Base-by-base conservation (phyloP, 75 land plant genomes). In the Azolla pinnata region DNA sequence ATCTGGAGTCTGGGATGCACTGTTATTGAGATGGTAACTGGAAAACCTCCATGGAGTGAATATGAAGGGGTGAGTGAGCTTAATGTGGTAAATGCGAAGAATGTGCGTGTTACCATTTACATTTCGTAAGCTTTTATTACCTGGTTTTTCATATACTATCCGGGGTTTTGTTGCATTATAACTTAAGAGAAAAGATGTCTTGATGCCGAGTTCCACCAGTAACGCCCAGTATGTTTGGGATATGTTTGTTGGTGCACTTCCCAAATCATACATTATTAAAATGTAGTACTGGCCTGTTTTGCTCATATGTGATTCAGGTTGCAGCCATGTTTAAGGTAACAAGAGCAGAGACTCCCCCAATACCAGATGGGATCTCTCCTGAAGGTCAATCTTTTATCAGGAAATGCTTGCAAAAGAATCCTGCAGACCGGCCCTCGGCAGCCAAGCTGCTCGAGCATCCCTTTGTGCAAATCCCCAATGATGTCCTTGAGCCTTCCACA, bases 1-100 rank as follows among this genome's bases (percentile, higher is more conserved):
- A 86, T 89, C 38, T 89, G 96, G 96, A 89, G 96, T 56, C 71
- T 89, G 61, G 96, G 96, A 1, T 89, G 96, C 50, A 89, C 90
- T 32, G 71, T 86, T 2, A 85, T 89, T 44, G 90, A 89, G 56
- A 89, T 89, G 96, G 74, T 80, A 14, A 83, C 69, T 56, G 90
- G 90, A 2, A 82, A 75, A 59, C 87, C 89, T 53, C 90, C 90
- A 14, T 89, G 96, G 96, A 77, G 77, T 56, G 81, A 79, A 31
- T 68, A 56, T 71, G 79, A 75, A 78, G 81, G 79, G 81, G 91
- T 87, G 64, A 56, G 68, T 1, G 24, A 19, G 34, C 1, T 4
- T 0, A 10, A 29, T 44, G 44, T 40, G 35, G 30, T 31, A 18
- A 30, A 24, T 57, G 53, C 28, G 21, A 31, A 25, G 60, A 19